Evolutionary conservation across 2,329 filamentous ascomycete genomes (phyloP).

Genomic region (Septoria petroselini): DNA sequence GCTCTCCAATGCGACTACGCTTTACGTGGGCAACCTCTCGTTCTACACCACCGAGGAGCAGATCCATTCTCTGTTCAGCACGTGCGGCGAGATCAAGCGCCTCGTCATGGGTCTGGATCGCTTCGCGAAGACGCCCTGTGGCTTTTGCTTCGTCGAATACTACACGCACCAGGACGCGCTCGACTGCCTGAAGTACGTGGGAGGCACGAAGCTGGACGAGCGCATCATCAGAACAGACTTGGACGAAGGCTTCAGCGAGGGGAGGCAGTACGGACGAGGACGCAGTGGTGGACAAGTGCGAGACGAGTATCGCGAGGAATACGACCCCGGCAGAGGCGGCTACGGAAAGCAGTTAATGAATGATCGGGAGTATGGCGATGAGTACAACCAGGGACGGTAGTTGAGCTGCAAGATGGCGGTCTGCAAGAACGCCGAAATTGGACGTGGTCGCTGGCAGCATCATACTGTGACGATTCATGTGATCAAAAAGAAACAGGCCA

Average conservation of each 20-base stretch:
- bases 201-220: conserved; percentile 96
- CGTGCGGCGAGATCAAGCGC: conserved; percentile 93
- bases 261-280: conserved; percentile 87
- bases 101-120: conserved; percentile 96
- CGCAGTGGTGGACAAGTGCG: conserved; percentile 96
- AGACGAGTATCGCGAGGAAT: conserved; percentile 97
- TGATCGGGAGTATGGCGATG: conserved; percentile 44
- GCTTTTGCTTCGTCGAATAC: conserved; percentile 99
- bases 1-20: conserved; percentile 81
- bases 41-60: conserved; percentile 88
- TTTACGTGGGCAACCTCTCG: conserved; percentile 95
- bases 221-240: conserved; percentile 92
- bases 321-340: conserved; percentile 88
- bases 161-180: conserved; percentile 96
- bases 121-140: conserved; percentile 95
- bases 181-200: conserved; percentile 98
- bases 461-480: no score
- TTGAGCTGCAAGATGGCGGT: neutral
- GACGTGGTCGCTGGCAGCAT: no score
- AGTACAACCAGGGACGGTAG: conserved; percentile 22
- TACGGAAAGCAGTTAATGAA: conserved; percentile 74
- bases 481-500: no score
- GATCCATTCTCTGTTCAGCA: conserved; percentile 70
- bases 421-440: no score
- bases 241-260: conserved; percentile 93